Evolutionary conservation across 306 rosid genomes (phyloP).

Genomic region (Dalbergia cultrata): DNA sequence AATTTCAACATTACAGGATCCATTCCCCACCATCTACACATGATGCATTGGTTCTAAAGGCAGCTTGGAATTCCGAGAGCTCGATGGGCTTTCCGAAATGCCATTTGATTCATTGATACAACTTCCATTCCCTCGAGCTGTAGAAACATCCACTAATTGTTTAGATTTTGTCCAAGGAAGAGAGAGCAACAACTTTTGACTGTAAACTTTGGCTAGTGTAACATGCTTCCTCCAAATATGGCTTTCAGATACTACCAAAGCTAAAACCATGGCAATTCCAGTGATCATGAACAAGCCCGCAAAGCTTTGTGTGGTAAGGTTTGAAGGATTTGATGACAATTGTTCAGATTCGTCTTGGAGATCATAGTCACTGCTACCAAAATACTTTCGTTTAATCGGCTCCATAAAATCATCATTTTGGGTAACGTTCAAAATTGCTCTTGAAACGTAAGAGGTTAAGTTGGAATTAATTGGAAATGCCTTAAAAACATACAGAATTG

Average conservation of each 20-base stretch:
- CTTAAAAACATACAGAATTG: not conserved
- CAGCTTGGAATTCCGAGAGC: no score
- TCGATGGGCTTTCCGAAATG: no score
- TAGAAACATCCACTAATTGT: not conserved
- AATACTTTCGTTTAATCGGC: constrained; percentile 11
- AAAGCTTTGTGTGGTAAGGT: constrained; percentile 32
- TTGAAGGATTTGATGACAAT: not conserved
- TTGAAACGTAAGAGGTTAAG: constrained; percentile 25
- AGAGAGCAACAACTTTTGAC: not conserved
- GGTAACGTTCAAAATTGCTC: constrained; percentile 14
- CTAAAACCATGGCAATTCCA: constrained; percentile 17
- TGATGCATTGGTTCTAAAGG: no score
- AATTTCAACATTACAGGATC: no score
- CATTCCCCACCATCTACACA: no score
- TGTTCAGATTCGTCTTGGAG: not conserved
- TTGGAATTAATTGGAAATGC: constrained; percentile 11
- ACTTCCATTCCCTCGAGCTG: not conserved
- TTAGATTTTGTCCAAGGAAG: not conserved
- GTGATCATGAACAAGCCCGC: constrained; percentile 37
- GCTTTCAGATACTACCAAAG: constrained; percentile 25
- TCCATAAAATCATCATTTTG: not conserved
- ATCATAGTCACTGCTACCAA: constrained; percentile 4
- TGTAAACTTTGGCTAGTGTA: not conserved
- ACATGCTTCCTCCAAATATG: constrained; percentile 14
- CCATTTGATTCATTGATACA: not conserved